These are phyloP conservation scores for Sugiyamaella paludigena DNA, from an alignment of 1,139 yeast species.

Conservation along the genomic window DNA sequence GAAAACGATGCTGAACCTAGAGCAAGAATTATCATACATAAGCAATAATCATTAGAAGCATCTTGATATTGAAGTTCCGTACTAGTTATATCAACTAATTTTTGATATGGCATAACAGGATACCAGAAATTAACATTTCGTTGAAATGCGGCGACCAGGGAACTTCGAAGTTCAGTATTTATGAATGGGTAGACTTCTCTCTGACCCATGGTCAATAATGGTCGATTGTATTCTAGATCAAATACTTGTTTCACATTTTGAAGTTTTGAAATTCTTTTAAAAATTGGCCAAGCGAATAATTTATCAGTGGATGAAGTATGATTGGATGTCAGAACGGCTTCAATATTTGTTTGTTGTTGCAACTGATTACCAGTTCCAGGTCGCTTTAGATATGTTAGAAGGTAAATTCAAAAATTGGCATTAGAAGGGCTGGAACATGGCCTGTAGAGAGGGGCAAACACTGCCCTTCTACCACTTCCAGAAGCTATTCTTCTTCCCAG, in stretches of 20 bases:
- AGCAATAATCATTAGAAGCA: slow-evolving; percentile 9
- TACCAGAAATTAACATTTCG: slow-evolving; percentile 21
- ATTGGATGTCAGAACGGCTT: slow-evolving; percentile 13
- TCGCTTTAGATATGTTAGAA: background rate
- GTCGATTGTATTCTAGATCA: slow-evolving; percentile 18
- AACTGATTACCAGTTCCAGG: too few species aligned
- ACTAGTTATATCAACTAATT: slow-evolving; percentile 1
- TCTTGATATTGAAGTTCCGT: background rate
- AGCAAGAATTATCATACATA: slow-evolving; percentile 14
- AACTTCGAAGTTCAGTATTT: slow-evolving; percentile 3
- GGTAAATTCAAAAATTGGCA: background rate
- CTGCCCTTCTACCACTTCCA: too few species aligned
- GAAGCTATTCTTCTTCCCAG: too few species aligned
- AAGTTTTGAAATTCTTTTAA: slow-evolving; percentile 15
- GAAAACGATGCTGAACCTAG: slow-evolving; percentile 16
- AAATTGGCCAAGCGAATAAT: slow-evolving; percentile 10
- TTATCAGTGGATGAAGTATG: slow-evolving; percentile 20
- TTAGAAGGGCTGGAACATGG: background rate
- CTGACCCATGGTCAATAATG: background rate
- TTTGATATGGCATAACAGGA: slow-evolving; percentile 15
- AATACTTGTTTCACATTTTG: slow-evolving; percentile 10
- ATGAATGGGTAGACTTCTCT: slow-evolving; percentile 3
- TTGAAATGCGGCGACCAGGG: slow-evolving; percentile 15
- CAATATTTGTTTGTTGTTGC: slow-evolving; percentile 1
- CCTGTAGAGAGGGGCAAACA: background rate